These are phyloP conservation scores for Voacanga thouarsii DNA, from an alignment of 257 asterid species.

Conservation along the genomic window DNA sequence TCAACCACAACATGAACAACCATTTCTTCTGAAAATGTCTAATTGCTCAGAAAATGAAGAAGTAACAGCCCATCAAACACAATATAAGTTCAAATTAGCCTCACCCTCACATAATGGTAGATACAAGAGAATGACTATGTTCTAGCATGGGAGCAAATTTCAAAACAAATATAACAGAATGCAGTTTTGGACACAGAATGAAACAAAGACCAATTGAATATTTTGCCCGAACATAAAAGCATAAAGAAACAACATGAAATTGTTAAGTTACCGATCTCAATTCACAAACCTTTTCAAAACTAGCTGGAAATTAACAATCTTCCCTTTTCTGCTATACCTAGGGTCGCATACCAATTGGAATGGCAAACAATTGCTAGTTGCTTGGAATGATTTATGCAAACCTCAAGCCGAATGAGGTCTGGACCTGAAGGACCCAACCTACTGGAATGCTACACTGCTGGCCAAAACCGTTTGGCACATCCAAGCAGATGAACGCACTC, in stretches of 20 bases:
- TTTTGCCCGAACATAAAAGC: background rate
- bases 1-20: too few relatives aligned
- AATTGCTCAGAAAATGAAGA: background rate
- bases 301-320: background rate
- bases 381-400: too few relatives aligned
- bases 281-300: background rate
- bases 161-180: background rate
- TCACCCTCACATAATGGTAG: background rate
- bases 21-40: background rate
- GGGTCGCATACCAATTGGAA: too few relatives aligned
- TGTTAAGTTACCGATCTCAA: background rate
- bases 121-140: background rate
- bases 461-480: too few relatives aligned
- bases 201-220: background rate
- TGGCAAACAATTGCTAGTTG: too few relatives aligned
- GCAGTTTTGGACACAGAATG: background rate
- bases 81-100: background rate
- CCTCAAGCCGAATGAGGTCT: too few relatives aligned
- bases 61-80: background rate
- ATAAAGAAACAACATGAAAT: background rate
- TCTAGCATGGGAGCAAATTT: background rate
- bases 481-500: too few relatives aligned
- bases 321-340: background rate
- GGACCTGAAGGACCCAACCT: too few relatives aligned
- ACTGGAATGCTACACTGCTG: too few relatives aligned